Evolutionary conservation across 2,329 filamentous ascomycete species (phyloP), one percentile per base, ranked within the genome.

Genomic region (Phialemoniopsis sp.): DNA sequence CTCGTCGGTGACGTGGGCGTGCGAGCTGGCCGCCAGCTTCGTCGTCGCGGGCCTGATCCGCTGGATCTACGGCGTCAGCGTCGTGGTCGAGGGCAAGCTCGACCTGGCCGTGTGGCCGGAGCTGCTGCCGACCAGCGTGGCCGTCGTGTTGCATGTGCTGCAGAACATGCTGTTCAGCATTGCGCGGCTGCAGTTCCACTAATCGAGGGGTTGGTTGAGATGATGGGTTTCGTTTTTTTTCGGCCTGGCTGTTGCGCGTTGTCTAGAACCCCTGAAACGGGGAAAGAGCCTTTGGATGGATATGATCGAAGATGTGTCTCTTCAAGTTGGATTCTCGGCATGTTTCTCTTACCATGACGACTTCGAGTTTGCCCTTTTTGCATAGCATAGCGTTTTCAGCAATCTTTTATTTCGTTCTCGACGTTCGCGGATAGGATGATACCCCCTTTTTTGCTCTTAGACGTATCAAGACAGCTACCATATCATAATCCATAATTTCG

Each of bases 81-180:
- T 84, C 37, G 80, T 78, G 14, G 64, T 76, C 31, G 81, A 85
- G 62, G 81, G 78, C 18, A 79, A 76, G 59, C 63, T 76, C 44
- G 81, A 85, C 58, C 63, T 85, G 48, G 73, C 72, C 7, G 74
- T 78, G 40, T 85, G 80, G 77, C 80, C 81, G 3, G 81, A 85
- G 63, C 59, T 85, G 51, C 59, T 85, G 51, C 81, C 81, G 14
- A 82, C 81, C 4, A 77, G 76, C 39, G 76, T 82, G 15, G 78
- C 76, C 16, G 80, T 84, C 16, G 79, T 78, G 64, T 63, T 85
- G 55, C 81, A 85, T 51, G 81, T 85, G 37, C 54, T 85, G 59
- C 81, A 85, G 62, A 85, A 85, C 56, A 85, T 85, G 81, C 59
- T 85, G 40, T 85, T 85, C 61, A 80, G 78, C 34, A 85, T 85